phyloP scores from a whole-genome alignment of 1,284 basidiomycete genomes.

The Puccinia polysora region DNA sequence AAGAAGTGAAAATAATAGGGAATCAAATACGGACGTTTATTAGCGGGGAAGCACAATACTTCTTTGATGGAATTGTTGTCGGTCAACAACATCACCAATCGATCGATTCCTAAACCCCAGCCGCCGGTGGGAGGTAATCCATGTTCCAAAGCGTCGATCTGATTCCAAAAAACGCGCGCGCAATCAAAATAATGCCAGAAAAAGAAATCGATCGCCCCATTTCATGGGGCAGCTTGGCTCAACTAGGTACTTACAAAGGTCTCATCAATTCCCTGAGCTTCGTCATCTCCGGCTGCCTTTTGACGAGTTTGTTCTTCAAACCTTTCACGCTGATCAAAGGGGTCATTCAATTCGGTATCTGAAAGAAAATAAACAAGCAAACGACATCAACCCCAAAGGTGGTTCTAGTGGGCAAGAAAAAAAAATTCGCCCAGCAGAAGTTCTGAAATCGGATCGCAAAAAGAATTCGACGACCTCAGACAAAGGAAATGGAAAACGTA shows the following conservation, averaged over 20 bases:
- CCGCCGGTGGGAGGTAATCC: conserved; percentile 95
- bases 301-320: conserved; percentile 89
- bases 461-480: too few species aligned
- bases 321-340: conserved; percentile 88
- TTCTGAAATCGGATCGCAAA: conserved; percentile 58
- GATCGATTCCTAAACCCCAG: conserved; percentile 62
- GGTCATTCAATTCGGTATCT: conserved; percentile 95
- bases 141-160: conserved; percentile 73
- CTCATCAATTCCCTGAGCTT: conserved; percentile 95
- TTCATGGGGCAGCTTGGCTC: neutral
- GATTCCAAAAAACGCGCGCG: neutral
- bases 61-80: conserved; percentile 54
- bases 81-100: conserved; percentile 52
- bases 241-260: conserved; percentile 62
- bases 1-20: too few species aligned
- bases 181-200: neutral
- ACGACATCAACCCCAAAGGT: neutral
- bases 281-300: conserved; percentile 95
- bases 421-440: too few species aligned
- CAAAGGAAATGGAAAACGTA: too few species aligned
- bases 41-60: conserved; percentile 54
- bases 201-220: conserved; percentile 44
- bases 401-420: neutral
- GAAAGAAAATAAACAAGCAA: conserved; percentile 47
- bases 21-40: conserved; percentile 50